phyloP scores from a whole-genome alignment of 805 yeast genomes.

The Candida vaughaniae region DNA sequence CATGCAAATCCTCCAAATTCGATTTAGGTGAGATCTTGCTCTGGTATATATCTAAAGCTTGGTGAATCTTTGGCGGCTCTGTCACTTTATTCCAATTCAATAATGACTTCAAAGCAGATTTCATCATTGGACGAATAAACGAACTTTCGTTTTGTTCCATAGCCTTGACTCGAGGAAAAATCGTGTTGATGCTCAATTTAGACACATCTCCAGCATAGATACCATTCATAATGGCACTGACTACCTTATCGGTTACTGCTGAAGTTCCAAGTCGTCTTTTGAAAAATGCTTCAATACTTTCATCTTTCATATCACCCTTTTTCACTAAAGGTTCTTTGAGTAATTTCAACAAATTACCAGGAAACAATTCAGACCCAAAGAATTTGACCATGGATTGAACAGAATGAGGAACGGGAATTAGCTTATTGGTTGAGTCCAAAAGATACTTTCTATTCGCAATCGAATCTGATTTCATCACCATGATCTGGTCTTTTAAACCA shows the following conservation, averaged over 20 bases:
- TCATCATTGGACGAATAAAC: conserved; percentile 44
- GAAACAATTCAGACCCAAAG: conserved; percentile 39
- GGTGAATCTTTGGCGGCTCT: background rate
- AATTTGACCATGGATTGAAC: conserved; percentile 25
- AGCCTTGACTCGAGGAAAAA: conserved; percentile 54
- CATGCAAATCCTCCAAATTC: conserved; percentile 35
- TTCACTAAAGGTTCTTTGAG: conserved; percentile 52
- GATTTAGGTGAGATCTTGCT: conserved; percentile 37
- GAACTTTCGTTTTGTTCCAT: conserved; percentile 64
- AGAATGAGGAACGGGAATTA: conserved; percentile 57
- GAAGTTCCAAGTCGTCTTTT: conserved; percentile 64
- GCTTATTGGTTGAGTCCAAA: conserved; percentile 41
- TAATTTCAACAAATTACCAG: conserved; percentile 44
- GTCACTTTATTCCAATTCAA: conserved; percentile 2
- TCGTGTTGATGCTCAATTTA: conserved; percentile 61
- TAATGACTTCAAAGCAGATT: conserved; percentile 25
- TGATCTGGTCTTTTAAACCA: conserved; percentile 48
- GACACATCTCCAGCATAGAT: conserved; percentile 76
- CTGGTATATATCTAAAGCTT: conserved; percentile 36
- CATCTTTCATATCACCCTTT: conserved; percentile 46
- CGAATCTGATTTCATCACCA: conserved; percentile 56
- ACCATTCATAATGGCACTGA: conserved; percentile 86
- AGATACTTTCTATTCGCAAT: conserved; percentile 73
- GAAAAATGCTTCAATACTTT: conserved; percentile 67
- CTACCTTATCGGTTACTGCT: conserved; percentile 50